Base-by-base conservation (phyloP, 768 basidiomycete species). In the Daedaleopsis nitida region DNA sequence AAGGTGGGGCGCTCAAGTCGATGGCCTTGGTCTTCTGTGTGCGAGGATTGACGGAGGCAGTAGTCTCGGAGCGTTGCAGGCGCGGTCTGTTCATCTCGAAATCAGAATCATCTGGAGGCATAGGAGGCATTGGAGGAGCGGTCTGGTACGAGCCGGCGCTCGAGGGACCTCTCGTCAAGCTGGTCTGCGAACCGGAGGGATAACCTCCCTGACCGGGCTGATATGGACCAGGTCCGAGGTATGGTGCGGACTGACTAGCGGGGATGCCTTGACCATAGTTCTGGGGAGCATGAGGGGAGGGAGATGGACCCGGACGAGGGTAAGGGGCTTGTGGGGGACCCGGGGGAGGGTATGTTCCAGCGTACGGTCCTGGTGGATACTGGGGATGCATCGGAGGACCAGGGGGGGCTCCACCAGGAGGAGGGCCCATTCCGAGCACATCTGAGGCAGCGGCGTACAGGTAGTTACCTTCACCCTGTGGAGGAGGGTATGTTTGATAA, bases 1-100 rank as follows among this genome's bases (percentile, higher is more conserved):
- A 96, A 2, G 96, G 96, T 23, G 92, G 92, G 0, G 89, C 83
- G 42, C 80, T 85, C 59, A 94, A 78, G 72, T 94, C 92, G 48
- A 94, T 84, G 2, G 92, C 92, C 72, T 92, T 93, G 60, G 83
- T 86, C 75, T 88, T 89, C 55, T 81, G 78, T 6, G 85, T 83
- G n/a, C 82, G 80, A 19, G 80, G 81, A 37, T 77, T 70, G 19
- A 87, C 82, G 3, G 86, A 85, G 23, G 80, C 77, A 5, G 80
- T 78, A 16, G 86, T 88, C 44, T 79, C 83, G 2, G 84, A 80
- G 23, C 88, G 85, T 43, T 83, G 75, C 38, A 89, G 76, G 11
- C 80, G 64, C 3, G 83, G 84, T 24, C 89, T 81, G 58, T 79
- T 74, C 62, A 64, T 59, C 60, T 89, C 86, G 38, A 86, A 77